Evolutionary conservation across 2,329 filamentous ascomycete genomes (phyloP).

Genomic region (Alternaria hordeiaustralica): DNA sequence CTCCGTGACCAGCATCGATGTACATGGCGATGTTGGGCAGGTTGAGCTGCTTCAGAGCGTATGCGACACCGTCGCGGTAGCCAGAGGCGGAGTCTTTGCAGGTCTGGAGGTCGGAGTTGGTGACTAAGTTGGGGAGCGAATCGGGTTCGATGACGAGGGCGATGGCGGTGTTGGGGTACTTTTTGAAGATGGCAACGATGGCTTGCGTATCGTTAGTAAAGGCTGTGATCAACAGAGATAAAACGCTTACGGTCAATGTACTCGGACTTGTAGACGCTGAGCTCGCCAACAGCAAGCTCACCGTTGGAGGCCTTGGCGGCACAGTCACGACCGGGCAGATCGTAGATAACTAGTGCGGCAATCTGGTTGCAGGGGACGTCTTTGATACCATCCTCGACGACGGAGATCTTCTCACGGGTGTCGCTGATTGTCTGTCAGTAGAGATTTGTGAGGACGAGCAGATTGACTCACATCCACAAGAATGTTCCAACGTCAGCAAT

Average conservation of each 20-base stretch:
- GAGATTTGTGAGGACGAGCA: not conserved
- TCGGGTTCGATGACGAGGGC: slow-evolving; percentile 63
- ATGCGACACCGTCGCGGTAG: slow-evolving; percentile 65
- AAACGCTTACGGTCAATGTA: slow-evolving; percentile 59
- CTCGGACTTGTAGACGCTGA: slow-evolving; percentile 58
- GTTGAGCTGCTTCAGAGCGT: slow-evolving; percentile 65
- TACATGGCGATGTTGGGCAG: slow-evolving; percentile 70
- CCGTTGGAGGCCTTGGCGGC: slow-evolving; percentile 70
- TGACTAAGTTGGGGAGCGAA: slow-evolving; percentile 69
- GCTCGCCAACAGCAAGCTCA: slow-evolving; percentile 63
- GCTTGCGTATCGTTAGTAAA: slow-evolving; percentile 28
- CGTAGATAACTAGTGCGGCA: slow-evolving; percentile 67
- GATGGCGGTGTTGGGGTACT: slow-evolving; percentile 56
- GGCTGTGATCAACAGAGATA: not conserved
- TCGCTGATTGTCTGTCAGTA: slow-evolving; percentile 45
- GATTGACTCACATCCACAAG: slow-evolving; percentile 58
- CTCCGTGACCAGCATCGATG: slow-evolving; percentile 69
- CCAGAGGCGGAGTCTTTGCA: slow-evolving; percentile 64
- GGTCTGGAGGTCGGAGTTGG: slow-evolving; percentile 62
- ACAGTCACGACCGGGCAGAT: slow-evolving; percentile 70
- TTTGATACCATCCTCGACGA: slow-evolving; percentile 59
- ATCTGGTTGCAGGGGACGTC: slow-evolving; percentile 57
- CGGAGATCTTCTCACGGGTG: slow-evolving; percentile 59
- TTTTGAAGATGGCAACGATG: slow-evolving; percentile 62
- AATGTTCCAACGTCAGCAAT: slow-evolving; percentile 61